Conservation (phyloP, 495 filamentous ascomycete genomes). For the Aspergillus nanangensis region DNA sequence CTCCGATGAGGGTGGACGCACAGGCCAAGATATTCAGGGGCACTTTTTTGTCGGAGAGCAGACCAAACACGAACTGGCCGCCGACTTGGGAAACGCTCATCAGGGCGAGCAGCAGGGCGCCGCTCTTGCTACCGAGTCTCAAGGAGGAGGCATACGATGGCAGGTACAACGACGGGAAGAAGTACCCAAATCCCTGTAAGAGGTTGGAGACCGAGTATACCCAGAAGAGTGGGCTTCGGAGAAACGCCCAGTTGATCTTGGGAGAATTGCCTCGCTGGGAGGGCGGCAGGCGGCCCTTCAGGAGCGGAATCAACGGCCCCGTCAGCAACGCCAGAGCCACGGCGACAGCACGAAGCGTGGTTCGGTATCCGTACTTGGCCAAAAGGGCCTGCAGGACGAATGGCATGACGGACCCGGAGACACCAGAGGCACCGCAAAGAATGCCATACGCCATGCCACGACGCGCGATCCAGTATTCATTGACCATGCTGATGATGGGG, state of each 20-base stretch:
- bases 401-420: slow-evolving; percentile 1
- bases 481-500: slow-evolving; percentile 9
- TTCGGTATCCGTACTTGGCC: slow-evolving; percentile 1
- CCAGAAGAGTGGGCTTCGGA: slow-evolving; percentile 4
- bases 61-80: slow-evolving; percentile 3
- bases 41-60: neutral
- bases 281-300: slow-evolving; percentile 6
- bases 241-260: neutral
- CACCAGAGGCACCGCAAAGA: neutral
- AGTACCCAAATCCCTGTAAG: slow-evolving; percentile 1
- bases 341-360: slow-evolving; percentile 1
- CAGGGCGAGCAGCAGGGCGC: slow-evolving; percentile 3
- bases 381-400: slow-evolving; percentile 3
- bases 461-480: slow-evolving; percentile 4
- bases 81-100: slow-evolving; percentile 3
- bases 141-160: slow-evolving; percentile 1
- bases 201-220: slow-evolving; percentile 1
- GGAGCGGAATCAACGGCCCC: neutral
- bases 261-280: neutral
- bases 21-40: neutral
- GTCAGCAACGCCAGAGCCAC: neutral
- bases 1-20: neutral
- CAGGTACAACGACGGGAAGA: slow-evolving; percentile 1
- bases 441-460: slow-evolving; percentile 4
- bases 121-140: neutral